phyloP scores from a whole-genome alignment of 371 early-diverging fungal genomes.

The Circinella umbellata region DNA sequence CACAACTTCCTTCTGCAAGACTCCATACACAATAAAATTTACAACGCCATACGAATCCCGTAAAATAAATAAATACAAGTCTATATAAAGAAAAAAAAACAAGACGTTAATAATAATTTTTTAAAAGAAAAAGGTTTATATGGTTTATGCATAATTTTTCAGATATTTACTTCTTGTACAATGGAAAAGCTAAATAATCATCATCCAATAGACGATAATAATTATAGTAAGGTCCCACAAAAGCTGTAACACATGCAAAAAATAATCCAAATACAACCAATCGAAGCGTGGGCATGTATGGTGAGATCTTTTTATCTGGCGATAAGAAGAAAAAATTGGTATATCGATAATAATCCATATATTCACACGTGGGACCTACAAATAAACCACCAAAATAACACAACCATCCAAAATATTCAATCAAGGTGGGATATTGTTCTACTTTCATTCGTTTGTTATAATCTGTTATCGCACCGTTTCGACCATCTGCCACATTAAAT shows the following conservation, averaged over 20 bases:
- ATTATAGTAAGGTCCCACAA: constrained; percentile 44
- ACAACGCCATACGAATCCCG: constrained; percentile 60
- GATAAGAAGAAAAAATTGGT: constrained; percentile 16
- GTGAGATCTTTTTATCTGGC: constrained; percentile 11
- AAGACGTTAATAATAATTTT: too few relatives aligned
- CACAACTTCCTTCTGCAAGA: constrained; percentile 86
- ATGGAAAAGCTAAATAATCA: constrained; percentile 10
- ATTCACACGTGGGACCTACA: constrained; percentile 89
- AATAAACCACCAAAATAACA: constrained; percentile 88
- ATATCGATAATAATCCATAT: constrained; percentile 63
- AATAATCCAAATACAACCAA: constrained; percentile 46
- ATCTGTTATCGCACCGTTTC: constrained; percentile 22
- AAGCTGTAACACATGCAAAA: constrained; percentile 20
- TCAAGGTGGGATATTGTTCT: constrained; percentile 63
- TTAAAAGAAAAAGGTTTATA: too few relatives aligned
- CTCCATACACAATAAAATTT: constrained; percentile 92
- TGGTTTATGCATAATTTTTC: too few relatives aligned
- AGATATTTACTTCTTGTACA: constrained; percentile 13
- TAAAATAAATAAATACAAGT: not conserved
- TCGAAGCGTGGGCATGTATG: constrained; percentile 29
- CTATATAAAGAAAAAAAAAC: not conserved
- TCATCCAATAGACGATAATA: not conserved
- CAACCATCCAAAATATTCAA: constrained; percentile 87
- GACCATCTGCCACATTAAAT: constrained; percentile 62
- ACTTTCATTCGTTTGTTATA: constrained; percentile 72